phyloP scores from a whole-genome alignment of 805 yeast genomes.

The Wickerhamiella qilinensis region DNA sequence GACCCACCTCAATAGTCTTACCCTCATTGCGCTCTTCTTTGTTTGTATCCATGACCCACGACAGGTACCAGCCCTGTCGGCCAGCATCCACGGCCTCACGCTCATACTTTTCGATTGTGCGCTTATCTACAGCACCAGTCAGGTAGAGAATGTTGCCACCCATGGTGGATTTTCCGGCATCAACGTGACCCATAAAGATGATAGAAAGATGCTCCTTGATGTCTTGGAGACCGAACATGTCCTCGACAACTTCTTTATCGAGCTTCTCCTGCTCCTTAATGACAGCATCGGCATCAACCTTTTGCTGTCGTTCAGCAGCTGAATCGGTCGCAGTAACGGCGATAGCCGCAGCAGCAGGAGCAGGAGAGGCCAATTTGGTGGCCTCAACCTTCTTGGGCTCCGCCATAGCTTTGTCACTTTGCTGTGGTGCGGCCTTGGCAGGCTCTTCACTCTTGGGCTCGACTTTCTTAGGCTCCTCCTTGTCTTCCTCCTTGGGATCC shows the following conservation, averaged over 20 bases:
- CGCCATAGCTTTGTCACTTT: conserved; percentile 1
- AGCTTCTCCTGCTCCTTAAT: conserved; percentile 17
- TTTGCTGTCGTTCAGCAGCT: too few species aligned
- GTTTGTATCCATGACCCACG: conserved; percentile 99
- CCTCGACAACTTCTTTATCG: conserved; percentile 70
- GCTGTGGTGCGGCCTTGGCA: conserved; percentile 4
- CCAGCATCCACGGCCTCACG: conserved; percentile 98
- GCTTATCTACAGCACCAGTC: conserved; percentile 96
- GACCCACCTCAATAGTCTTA: conserved; percentile 97
- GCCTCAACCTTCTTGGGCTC: background rate
- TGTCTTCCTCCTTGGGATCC: conserved; percentile 5
- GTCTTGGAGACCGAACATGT: conserved; percentile 54
- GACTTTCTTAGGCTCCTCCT: conserved; percentile 1
- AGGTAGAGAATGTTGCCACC: conserved; percentile 90
- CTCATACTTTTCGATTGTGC: conserved; percentile 96
- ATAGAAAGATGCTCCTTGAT: conserved; percentile 85
- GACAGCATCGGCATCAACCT: conserved; percentile 14
- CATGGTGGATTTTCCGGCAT: conserved; percentile 99
- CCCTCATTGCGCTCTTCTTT: conserved; percentile 98
- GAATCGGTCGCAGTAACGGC: background rate
- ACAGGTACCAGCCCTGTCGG: conserved; percentile 98
- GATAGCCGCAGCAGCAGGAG: conserved; percentile 3
- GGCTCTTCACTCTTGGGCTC: conserved; percentile 1
- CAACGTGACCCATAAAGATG: conserved; percentile 98
- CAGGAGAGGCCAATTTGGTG: background rate